Evolutionary conservation across 169 alveolate genomes (phyloP).

Genomic region (Plasmodium vivax): DNA sequence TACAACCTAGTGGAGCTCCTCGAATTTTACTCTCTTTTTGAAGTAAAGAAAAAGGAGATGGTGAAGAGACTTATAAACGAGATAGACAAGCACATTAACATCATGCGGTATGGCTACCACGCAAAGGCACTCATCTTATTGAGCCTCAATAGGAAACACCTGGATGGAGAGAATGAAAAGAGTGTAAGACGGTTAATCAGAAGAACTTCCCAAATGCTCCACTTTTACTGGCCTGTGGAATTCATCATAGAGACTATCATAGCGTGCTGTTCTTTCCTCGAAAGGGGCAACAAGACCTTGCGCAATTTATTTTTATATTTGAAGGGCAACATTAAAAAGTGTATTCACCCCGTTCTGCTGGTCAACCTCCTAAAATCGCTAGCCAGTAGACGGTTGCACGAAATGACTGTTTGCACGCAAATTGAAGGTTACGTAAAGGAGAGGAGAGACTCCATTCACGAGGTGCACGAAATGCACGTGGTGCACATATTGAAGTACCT

Average conservation of each 20-base stretch:
- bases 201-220: conserved; percentile 47
- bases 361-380: conserved; percentile 6
- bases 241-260: conserved; percentile 39
- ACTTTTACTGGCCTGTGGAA: conserved; percentile 69
- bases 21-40: conserved; percentile 40
- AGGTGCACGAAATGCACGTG: background rate
- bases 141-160: conserved; percentile 23
- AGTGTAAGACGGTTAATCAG: conserved; percentile 32
- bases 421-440: conserved; percentile 37
- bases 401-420: conserved; percentile 27
- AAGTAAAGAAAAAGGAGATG: conserved; percentile 20
- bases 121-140: conserved; percentile 54
- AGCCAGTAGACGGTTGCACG: background rate
- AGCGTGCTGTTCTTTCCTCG: conserved; percentile 26
- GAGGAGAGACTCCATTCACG: background rate
- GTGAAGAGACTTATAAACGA: conserved; percentile 47
- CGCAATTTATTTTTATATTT: conserved; percentile 37
- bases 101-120: conserved; percentile 63
- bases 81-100: conserved; percentile 34
- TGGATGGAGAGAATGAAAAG: conserved; percentile 41
- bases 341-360: conserved; percentile 27
- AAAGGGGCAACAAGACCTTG: background rate
- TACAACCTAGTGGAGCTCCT: conserved; percentile 54
- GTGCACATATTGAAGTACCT: conserved; percentile 34
- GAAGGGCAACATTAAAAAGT: conserved; percentile 54